Evolutionary conservation across 345 rosid species (phyloP), one percentile per base, ranked within the genome.

Genomic region (Acer negundo): DNA sequence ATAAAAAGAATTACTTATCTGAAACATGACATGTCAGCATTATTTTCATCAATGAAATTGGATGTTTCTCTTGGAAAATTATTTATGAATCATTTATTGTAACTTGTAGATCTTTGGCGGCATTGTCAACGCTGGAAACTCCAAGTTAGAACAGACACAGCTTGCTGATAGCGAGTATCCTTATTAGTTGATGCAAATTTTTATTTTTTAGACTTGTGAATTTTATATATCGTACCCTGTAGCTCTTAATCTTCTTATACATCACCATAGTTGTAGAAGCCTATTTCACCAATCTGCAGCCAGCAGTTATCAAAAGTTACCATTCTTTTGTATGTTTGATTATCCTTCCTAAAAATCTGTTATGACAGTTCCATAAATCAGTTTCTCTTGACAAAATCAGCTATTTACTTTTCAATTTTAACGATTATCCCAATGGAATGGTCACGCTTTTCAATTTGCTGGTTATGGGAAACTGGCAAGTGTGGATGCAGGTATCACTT

Each of bases 401-500:
- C 85, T 96, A 94, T 80, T 68, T 90, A 56, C 90, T 94, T 66
- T 86, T 96, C 84, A 96, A 96, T 81, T 94, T 96, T 80, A 96
- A 96, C 77, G 99, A 96, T 83, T 96, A 91, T 81, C 98, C 99
- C 73, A 96, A 91, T 80, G 99, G 99, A 69, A 96, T 96, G 98
- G 91, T 96, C 81, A 92, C 98, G 6, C 97, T 96, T 63, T 96
- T 96, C 84, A 94, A 91, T 85, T 80, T 94, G 91, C 84, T 96
- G 76, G 98, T 96, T 17, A 55, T 94, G 99, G 89, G 89, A 40
- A 92, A 92, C 73, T 94, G 99, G 99, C 99, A 96, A 83, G 81
- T 55, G 1, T 96, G 98, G 98, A 92, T 96, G 94, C 86, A 96
- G 98, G 99, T 94, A 88, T 56, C 19, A 40, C 47, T 72, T 26